Evolutionary conservation across 345 rosid species (phyloP), one percentile per base, ranked within the genome.

Genomic region (Salix exigua): DNA sequence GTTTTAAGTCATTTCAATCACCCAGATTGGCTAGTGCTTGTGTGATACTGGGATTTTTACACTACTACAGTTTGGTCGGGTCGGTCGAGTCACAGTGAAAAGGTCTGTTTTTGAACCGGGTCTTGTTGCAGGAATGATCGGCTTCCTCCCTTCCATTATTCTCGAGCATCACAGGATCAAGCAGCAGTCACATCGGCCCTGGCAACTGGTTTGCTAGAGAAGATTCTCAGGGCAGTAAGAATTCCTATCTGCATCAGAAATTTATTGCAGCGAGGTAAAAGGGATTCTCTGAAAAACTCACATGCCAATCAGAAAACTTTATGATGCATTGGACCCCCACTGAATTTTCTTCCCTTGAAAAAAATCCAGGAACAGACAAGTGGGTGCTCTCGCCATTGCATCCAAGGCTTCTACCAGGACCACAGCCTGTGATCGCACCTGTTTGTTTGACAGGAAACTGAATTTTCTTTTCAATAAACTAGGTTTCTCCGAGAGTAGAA

Each of bases 281-380:
- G 75, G 75, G 30, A 66, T 37, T 37, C 46, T 70, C 73, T 70
- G 73, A 11, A 70, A 70, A 7, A 13, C 28, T 53, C 63, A 71
- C 64, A 53, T 50, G 21, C 61, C 35, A 28, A 30, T 9, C 33
- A 44, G 37, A 28, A 26, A 70, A 50, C 7, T 30, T 11, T 18
- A 31, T 1, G 16, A 14, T 6, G 10, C n/a, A 16, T 65, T 51
- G 58, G 58, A 19, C 58, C 58, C 58, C 58, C 58, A 19, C 58
- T 19, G 8, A 4, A 18, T 66, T 66, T 66, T 66, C 21, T 66
- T 28, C 4, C 12, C 17, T 23, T 3, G 7, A 19, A 38, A 33
- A 66, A 33, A 35, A 13, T 0, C 19, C 8, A 31, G 1, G 18
- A 19, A 19, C 16, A 66, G 69, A 66, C 44, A 66, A 66, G 19